Base-by-base conservation (phyloP, 1,284 basidiomycete genomes). In the Ceratobasidium sp. region DNA sequence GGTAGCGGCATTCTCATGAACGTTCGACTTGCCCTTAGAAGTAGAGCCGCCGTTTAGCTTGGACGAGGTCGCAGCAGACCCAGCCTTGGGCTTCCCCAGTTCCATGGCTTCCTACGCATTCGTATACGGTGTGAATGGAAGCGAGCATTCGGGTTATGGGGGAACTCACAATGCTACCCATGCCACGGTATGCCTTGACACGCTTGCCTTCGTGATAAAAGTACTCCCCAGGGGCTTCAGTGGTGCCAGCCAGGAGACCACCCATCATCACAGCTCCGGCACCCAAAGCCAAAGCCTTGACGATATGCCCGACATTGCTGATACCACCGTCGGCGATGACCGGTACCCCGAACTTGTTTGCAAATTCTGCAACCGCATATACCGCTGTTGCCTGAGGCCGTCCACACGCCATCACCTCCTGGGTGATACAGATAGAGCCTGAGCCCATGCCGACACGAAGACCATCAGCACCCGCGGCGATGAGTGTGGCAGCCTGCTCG, bases 331-430 rank as follows among this genome's bases (percentile, higher is more conserved):
- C 97, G n/a, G 97, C 96, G 73, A 98, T 93, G 75, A 97, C 94
- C 7, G 96, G 97, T 0, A 99, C 90, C 49, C 96, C 97, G 78
- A 99, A 99, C 78, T 91, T 88, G 80, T 80, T 85, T 29, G 96
- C 89, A 76, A 98, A 98, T 82, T 99, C 94, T 29, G 96, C 88
- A 13, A 99, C 96, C 52, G 93, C 90, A 79, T 93, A 92, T 13
- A 99, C 95, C 13, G 97, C 96, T 0, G 96, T 97, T 12, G 96
- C 96, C 80, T 99, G 96, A 1, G 96, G 97, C 38, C 96, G 89
- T 34, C 96, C 97, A 68, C 98, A 96, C n/a, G 97, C 96, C 93
- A 98, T 99, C 75, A 99, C 93, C 79, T 99, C 96, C 80, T 99
- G 96, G 3, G 96, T 99, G 80, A 99, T 99, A 79, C 96, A 99